phyloP scores from a whole-genome alignment of 306 rosid species.

The Cucurbita maxima region DNA sequence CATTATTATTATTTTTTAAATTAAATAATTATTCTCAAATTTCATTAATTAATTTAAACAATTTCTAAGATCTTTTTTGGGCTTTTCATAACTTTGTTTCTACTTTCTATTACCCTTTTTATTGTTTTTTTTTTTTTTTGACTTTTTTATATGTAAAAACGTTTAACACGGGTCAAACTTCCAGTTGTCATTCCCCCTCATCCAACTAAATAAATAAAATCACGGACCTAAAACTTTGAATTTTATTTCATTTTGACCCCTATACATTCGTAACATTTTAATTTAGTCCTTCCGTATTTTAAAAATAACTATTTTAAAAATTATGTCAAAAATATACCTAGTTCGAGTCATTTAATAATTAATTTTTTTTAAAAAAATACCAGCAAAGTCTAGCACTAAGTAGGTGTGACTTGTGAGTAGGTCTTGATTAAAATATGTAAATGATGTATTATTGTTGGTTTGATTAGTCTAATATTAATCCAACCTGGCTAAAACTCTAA shows the following conservation, averaged over 20 bases:
- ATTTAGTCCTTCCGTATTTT: too few species aligned
- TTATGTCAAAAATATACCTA: too few species aligned
- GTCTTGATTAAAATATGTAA: neutral
- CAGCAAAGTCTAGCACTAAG: neutral
- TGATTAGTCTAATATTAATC: neutral
- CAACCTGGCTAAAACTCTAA: neutral
- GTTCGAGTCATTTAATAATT: too few species aligned
- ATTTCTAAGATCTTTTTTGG: neutral
- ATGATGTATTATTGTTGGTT: neutral
- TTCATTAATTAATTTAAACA: neutral
- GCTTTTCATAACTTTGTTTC: neutral
- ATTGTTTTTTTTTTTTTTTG: neutral
- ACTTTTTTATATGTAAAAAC: neutral
- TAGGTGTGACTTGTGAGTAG: neutral
- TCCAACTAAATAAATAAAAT: neutral
- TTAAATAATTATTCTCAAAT: neutral
- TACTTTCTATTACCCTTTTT: neutral
- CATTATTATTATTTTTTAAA: too few species aligned
- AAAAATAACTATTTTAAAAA: too few species aligned
- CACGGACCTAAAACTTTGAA: neutral
- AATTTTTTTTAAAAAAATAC: too few species aligned
- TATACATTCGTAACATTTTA: too few species aligned
- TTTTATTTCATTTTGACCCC: too few species aligned
- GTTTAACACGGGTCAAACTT: neutral
- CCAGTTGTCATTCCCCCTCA: neutral